These are phyloP conservation scores for Cicer judaicum DNA, from an alignment of 306 rosid species.

Conservation along the genomic window DNA sequence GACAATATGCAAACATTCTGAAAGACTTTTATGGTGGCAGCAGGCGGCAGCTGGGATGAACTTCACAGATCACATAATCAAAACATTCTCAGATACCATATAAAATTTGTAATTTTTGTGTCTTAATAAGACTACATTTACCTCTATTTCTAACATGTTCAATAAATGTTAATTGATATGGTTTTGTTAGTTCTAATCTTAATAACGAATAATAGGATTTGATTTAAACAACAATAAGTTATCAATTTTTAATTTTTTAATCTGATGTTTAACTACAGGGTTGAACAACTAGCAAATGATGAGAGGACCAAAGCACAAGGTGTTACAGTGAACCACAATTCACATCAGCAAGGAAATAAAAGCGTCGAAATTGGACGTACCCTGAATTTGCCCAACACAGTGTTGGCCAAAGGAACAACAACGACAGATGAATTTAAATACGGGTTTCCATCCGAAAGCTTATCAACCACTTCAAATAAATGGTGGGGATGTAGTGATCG, in stretches of 20 bases:
- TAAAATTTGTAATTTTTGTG: background rate
- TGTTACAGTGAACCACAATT: conserved; percentile 42
- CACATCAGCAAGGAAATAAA: conserved; percentile 64
- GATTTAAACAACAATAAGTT: background rate
- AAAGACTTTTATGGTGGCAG: background rate
- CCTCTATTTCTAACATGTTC: background rate
- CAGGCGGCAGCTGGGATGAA: too few relatives aligned
- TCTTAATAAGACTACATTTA: background rate
- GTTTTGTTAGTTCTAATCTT: background rate
- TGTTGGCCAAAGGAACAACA: conserved; percentile 58
- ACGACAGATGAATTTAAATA: conserved; percentile 71
- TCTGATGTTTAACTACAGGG: conserved; percentile 49
- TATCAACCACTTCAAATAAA: conserved; percentile 68
- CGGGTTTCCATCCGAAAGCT: conserved; percentile 80
- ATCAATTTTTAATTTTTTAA: background rate
- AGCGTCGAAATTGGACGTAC: conserved; percentile 56
- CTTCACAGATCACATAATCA: too few relatives aligned
- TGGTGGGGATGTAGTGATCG: conserved; percentile 82
- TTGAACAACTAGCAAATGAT: conserved; percentile 44
- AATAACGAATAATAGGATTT: background rate
- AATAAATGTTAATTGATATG: background rate
- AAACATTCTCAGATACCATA: too few relatives aligned
- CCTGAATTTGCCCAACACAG: conserved; percentile 43
- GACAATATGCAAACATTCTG: background rate
- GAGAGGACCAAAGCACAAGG: conserved; percentile 65